Conservation (phyloP, 2,329 filamentous ascomycete genomes). For the Lasiodiplodia citricola region DNA sequence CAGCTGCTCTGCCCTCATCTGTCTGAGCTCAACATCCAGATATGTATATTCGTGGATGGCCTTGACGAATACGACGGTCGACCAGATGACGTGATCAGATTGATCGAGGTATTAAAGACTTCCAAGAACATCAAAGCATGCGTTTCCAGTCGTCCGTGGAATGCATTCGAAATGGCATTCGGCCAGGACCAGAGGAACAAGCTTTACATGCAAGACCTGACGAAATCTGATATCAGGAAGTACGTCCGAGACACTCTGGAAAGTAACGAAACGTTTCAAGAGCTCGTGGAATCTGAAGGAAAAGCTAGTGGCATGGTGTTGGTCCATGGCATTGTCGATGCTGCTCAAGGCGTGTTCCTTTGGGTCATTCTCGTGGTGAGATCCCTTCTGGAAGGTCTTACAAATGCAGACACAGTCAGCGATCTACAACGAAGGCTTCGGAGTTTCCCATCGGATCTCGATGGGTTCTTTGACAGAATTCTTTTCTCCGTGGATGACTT, state of each 20-base stretch:
- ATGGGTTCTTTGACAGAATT: neutral
- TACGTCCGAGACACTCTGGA: slow-evolving; percentile 20
- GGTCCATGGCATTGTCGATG: neutral
- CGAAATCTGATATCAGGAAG: slow-evolving; percentile 26
- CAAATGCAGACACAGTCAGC: slow-evolving; percentile 17
- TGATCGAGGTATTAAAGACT: neutral
- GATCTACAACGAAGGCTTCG: neutral
- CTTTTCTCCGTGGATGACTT: neutral
- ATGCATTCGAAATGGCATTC: slow-evolving; percentile 30
- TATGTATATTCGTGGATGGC: neutral
- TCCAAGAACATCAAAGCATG: slow-evolving; percentile 18
- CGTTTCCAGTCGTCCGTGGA: slow-evolving; percentile 29
- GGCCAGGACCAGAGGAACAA: neutral
- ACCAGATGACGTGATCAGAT: neutral
- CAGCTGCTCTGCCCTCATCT: neutral
- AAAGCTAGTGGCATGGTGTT: neutral
- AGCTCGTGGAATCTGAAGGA: neutral
- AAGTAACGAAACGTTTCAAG: neutral
- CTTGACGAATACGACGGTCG: slow-evolving; percentile 7
- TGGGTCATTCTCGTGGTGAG: slow-evolving; percentile 15
- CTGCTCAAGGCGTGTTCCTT: slow-evolving; percentile 22
- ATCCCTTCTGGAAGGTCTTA: slow-evolving; percentile 23
- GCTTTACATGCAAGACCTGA: slow-evolving; percentile 29
- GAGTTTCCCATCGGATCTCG: neutral
- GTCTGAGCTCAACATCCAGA: neutral